These are phyloP conservation scores for Solanum corneliomulleri DNA, from an alignment of 257 asterid genomes.

Conservation along the genomic window DNA sequence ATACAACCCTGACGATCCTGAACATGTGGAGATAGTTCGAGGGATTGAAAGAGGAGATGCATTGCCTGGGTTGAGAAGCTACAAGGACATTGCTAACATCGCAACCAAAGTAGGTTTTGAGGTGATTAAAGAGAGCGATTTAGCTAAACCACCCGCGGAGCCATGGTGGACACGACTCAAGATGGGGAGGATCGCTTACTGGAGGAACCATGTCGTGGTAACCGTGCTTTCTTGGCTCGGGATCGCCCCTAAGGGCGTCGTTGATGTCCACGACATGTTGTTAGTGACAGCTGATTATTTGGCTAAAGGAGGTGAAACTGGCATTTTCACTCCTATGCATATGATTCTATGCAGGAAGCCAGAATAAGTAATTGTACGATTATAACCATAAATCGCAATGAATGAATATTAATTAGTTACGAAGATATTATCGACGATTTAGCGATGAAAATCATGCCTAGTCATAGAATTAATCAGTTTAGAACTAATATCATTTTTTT, in stretches of 20 bases:
- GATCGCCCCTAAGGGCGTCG: constrained; percentile 56
- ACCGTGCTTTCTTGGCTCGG: constrained; percentile 51
- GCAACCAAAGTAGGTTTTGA: constrained; percentile 59
- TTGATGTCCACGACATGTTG: constrained; percentile 66
- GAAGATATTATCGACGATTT: neutral
- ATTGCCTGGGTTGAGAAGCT: constrained; percentile 48
- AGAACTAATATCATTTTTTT: neutral
- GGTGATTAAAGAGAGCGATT: constrained; percentile 30
- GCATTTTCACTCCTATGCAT: constrained; percentile 80
- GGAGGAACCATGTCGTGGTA: constrained; percentile 64
- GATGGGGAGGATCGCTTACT: constrained; percentile 63
- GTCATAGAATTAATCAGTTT: neutral
- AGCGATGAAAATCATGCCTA: neutral
- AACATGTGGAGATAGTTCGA: constrained; percentile 60
- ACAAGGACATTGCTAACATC: constrained; percentile 37
- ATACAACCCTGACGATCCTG: constrained; percentile 32
- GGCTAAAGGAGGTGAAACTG: constrained; percentile 59
- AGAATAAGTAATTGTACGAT: neutral
- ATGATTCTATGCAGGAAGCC: constrained; percentile 82
- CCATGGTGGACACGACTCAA: constrained; percentile 82
- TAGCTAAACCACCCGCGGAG: constrained; percentile 16
- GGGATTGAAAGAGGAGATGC: constrained; percentile 77
- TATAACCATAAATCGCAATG: no score
- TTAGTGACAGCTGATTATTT: constrained; percentile 16
- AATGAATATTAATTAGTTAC: neutral